Evolutionary conservation across 345 rosid genomes (phyloP).

Genomic region (Eutrema heterophyllum): DNA sequence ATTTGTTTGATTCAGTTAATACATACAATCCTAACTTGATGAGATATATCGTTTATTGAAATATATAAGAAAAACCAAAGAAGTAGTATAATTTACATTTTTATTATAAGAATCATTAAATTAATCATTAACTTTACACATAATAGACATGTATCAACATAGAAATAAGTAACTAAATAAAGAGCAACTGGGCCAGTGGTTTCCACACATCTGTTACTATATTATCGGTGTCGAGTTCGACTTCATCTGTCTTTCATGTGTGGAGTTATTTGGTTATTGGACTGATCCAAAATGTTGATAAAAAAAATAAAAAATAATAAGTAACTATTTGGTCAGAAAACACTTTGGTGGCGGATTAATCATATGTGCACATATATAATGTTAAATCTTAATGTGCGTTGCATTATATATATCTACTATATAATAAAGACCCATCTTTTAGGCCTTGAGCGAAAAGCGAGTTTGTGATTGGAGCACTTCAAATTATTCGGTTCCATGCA

Average conservation of each 20-base stretch:
- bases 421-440: neutral
- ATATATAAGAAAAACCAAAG: neutral
- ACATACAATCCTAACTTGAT: neutral
- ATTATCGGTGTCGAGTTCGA: too few relatives aligned
- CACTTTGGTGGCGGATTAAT: constrained; percentile 8
- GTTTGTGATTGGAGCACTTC: constrained; percentile 36
- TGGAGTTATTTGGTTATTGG: too few relatives aligned
- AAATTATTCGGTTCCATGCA: constrained; percentile 30
- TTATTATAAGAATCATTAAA: neutral
- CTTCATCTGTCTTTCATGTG: too few relatives aligned
- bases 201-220: too few relatives aligned
- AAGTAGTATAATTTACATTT: neutral
- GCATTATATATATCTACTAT: neutral
- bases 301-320: too few relatives aligned
- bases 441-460: constrained; percentile 15
- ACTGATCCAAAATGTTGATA: too few relatives aligned
- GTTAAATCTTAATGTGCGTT: neutral
- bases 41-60: neutral
- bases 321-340: constrained; percentile 5
- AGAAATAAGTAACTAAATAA: constrained; percentile 1
- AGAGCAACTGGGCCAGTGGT: too few relatives aligned
- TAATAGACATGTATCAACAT: constrained; percentile 16
- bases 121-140: constrained; percentile 17
- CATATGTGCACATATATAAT: constrained; percentile 7
- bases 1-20: neutral